Percentiles rank a stretch among this genome's conserved stretches.
phyloP scores from a whole-genome alignment of 129 eudicot species.

The Artemisia tridentata region DNA sequence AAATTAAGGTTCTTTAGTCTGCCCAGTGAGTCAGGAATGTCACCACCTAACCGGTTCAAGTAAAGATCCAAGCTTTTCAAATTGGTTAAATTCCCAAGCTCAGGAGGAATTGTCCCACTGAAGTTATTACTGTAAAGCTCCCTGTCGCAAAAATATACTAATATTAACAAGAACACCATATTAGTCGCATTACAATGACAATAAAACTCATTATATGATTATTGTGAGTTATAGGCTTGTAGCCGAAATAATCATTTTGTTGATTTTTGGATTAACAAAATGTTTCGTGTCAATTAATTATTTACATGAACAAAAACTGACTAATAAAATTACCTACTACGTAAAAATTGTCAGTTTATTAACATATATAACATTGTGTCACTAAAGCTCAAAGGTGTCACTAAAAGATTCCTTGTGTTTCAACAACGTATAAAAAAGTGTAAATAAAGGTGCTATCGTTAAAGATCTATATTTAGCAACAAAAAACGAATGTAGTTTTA shows the following conservation, averaged over 20 bases:
- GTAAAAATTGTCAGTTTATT: too few species aligned
- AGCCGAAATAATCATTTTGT: background rate
- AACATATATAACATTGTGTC: too few species aligned
- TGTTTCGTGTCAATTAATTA: too few species aligned
- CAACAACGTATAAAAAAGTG: too few species aligned
- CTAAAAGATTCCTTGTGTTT: too few species aligned
- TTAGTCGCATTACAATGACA: background rate
- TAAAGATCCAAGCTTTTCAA: slow-evolving; percentile 82
- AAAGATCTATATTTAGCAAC: too few species aligned
- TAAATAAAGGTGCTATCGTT: too few species aligned
- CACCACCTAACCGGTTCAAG: slow-evolving; percentile 47
- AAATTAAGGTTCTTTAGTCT: slow-evolving; percentile 53
- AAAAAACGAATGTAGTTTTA: too few species aligned
- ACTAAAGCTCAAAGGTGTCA: too few species aligned
- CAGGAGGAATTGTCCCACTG: background rate
- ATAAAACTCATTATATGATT: background rate
- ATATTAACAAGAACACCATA: background rate
- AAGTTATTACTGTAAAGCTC: background rate
- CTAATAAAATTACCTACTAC: too few species aligned
- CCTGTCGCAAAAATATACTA: background rate
- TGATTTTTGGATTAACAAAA: too few species aligned
- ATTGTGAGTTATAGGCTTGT: background rate
- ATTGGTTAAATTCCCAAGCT: slow-evolving; percentile 35
- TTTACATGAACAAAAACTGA: too few species aligned
- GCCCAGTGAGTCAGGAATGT: slow-evolving; percentile 61